These are phyloP conservation scores for Trametes punicea DNA, from an alignment of 768 basidiomycete species.

Conservation along the genomic window DNA sequence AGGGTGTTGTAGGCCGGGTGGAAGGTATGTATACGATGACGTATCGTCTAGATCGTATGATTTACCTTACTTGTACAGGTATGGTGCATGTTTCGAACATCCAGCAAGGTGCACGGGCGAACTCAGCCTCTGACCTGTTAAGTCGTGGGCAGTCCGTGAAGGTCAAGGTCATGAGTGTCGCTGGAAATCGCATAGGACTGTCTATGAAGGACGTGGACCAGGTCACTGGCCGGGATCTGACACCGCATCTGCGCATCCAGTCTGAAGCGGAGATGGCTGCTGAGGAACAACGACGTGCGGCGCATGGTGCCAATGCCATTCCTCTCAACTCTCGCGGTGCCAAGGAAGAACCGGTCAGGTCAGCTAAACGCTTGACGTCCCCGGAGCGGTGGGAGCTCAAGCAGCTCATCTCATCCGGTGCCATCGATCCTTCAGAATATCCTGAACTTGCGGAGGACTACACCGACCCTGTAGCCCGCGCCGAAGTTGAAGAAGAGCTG, in stretches of 20 bases:
- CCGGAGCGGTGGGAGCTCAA: conserved; percentile 99
- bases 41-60: background rate
- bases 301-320: conserved; percentile 82
- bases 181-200: conserved; percentile 74
- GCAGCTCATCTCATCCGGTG: conserved; percentile 95
- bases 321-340: conserved; percentile 59
- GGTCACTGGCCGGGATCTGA: conserved; percentile 80
- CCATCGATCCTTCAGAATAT: conserved; percentile 88
- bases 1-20: conserved; percentile 78
- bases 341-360: conserved; percentile 52
- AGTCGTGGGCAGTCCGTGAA: conserved; percentile 84
- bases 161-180: conserved; percentile 94
- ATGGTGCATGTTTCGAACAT: conserved; percentile 97
- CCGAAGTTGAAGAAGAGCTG: conserved; percentile 92
- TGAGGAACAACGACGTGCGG: conserved; percentile 64
- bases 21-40: conserved; percentile 63
- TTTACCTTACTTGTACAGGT: conserved; percentile 44
- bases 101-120: conserved; percentile 78
- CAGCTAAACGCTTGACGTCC: conserved; percentile 87
- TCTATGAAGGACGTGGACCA: conserved; percentile 99
- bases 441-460: conserved; percentile 90
- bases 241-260: conserved; percentile 91
- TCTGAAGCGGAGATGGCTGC: conserved; percentile 87
- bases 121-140: conserved; percentile 83
- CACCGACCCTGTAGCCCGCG: conserved; percentile 67